Conservation (phyloP, 768 basidiomycete genomes). For the Serendipita sp. region DNA sequence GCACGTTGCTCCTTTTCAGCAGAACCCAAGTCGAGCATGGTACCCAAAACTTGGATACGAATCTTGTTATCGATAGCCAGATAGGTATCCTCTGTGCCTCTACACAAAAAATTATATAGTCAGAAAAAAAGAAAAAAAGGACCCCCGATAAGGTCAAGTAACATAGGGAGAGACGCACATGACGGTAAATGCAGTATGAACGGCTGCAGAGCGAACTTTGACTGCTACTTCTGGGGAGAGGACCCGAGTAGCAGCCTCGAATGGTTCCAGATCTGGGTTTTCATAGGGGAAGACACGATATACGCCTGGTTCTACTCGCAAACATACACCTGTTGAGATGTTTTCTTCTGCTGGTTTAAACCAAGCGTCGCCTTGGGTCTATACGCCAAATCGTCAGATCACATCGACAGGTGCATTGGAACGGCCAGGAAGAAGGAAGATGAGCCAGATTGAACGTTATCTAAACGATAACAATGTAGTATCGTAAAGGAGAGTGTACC, state of each 20-base stretch:
- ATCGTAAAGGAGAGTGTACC: too few species aligned
- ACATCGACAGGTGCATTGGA: neutral
- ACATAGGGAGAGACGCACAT: neutral
- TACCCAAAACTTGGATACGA: conserved; percentile 3
- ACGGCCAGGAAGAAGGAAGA: neutral
- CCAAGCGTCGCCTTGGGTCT: conserved; percentile 26
- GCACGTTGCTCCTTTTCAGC: conserved; percentile 7
- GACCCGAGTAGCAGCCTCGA: neutral
- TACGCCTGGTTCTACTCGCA: conserved; percentile 1
- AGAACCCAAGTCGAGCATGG: conserved; percentile 1
- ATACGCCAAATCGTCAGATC: neutral
- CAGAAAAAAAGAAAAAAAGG: neutral
- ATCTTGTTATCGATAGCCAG: conserved; percentile 4
- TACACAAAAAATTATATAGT: neutral
- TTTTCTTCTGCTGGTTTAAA: conserved; percentile 72
- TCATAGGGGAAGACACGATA: conserved; percentile 6
- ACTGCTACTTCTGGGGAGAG: conserved; percentile 9
- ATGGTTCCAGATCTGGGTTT: conserved; percentile 4
- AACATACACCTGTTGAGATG: conserved; percentile 5
- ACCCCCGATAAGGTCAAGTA: too few species aligned
- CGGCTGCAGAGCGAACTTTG: neutral
- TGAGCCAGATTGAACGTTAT: neutral
- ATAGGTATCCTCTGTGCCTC: neutral
- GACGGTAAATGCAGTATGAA: conserved; percentile 1
- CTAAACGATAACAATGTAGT: neutral